Base-by-base conservation (phyloP, 75 land plant species). In the Cupressus sempervirens region DNA sequence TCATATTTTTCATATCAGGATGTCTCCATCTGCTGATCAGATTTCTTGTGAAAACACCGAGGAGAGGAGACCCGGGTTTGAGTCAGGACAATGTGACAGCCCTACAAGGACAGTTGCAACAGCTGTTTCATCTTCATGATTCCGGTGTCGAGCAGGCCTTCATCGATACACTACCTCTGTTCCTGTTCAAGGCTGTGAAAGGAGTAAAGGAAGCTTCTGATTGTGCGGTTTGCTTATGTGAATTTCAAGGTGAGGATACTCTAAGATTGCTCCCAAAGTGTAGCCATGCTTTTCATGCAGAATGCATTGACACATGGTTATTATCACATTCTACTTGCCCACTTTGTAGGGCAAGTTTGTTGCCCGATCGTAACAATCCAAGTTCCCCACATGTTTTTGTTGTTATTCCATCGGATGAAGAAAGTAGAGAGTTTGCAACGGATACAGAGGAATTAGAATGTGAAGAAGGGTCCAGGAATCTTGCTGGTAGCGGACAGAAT, bases 301-400 rank as follows among this genome's bases (percentile, higher is more conserved):
- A 90, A 0, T 93, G 94, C 84, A 93, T 93, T 9, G 94, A 93
- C 74, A 92, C 93, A 7, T 93, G 94, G 93, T 88, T 93, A 56
- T 79, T 92, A 35, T 93, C 94, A 6, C 90, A 93, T 85, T 92
- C 95, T 43, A 90, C 92, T 9, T 93, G 95, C 86, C 94, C 93
- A 2, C 87, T 92, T 20, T 93, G 94, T 52, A 54, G 94, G 81
- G 76, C 91, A 16, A 87, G 89, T 56, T 48, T 90, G 84, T 85
- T 73, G 83, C 94, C 91, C 3, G 96, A 94, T 81, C 79, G 73
- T 45, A 82, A 79, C 52, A 68, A 62, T 75, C 38, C 76, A 35
- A 48, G 40, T 16, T 83, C 86, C 68, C 86, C 91, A 23, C 88
- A 89, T 43, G 14, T 91, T n/a, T 90, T 94, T n/a, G 86, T 87